phyloP scores from a whole-genome alignment of 148 eudicot genomes.

The Suaeda aralocaspica region DNA sequence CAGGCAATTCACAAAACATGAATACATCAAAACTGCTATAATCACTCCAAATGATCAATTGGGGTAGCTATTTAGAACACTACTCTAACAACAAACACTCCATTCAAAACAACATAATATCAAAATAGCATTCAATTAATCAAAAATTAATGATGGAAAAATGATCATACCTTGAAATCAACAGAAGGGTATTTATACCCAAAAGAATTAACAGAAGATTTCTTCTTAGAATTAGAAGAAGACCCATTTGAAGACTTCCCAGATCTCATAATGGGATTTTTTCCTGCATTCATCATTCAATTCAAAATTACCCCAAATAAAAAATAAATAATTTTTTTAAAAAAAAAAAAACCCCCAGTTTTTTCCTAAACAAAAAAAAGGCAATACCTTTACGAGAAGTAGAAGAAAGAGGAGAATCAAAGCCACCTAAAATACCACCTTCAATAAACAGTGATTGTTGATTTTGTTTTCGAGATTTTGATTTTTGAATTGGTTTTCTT shows the following conservation, averaged over 20 bases:
- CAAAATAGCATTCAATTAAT: neutral
- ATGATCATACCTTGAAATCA: slow-evolving; percentile 36
- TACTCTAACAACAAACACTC: neutral
- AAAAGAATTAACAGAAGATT: slow-evolving; percentile 32
- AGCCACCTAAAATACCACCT: slow-evolving; percentile 59
- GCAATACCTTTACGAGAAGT: slow-evolving; percentile 23
- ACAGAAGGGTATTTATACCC: slow-evolving; percentile 51
- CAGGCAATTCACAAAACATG: neutral
- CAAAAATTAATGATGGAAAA: neutral
- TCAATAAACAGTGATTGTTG: slow-evolving; percentile 48
- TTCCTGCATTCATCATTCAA: slow-evolving; percentile 38
- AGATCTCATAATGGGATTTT: slow-evolving; percentile 32
- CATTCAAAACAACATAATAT: neutral
- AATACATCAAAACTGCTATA: neutral
- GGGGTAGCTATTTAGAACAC: neutral
- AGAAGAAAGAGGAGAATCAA: slow-evolving; percentile 29
- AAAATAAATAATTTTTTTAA: neutral
- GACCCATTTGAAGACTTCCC: slow-evolving; percentile 38
- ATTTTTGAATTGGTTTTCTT: slow-evolving; percentile 34
- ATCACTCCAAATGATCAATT: neutral
- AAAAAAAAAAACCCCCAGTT: neutral
- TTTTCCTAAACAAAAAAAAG: neutral
- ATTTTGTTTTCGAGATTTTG: slow-evolving; percentile 26
- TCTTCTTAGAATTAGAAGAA: slow-evolving; percentile 29
- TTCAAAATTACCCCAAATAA: slow-evolving; percentile 5